phyloP scores from a whole-genome alignment of 2,329 filamentous ascomycete genomes.

The Exophiala sideris region DNA sequence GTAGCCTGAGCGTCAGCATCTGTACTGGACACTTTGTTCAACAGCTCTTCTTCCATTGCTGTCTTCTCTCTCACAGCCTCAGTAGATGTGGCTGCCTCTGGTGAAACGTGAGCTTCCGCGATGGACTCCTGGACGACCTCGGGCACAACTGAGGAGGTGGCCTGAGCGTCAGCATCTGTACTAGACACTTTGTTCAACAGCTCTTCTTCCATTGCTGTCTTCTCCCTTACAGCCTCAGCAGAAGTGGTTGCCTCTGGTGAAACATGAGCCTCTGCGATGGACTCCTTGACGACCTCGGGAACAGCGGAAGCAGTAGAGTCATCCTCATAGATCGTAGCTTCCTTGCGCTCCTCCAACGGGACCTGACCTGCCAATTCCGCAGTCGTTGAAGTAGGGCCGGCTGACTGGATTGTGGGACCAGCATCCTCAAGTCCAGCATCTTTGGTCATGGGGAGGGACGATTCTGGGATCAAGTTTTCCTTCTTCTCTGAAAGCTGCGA shows the following conservation, averaged over 20 bases:
- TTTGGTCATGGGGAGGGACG: slow-evolving; percentile 67
- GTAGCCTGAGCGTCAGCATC: slow-evolving; percentile 38
- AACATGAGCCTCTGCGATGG: slow-evolving; percentile 51
- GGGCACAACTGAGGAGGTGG: slow-evolving; percentile 43
- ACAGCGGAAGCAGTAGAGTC: slow-evolving; percentile 60
- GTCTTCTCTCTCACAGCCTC: slow-evolving; percentile 72
- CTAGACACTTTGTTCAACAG: slow-evolving; percentile 54
- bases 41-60: slow-evolving; percentile 68
- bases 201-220: slow-evolving; percentile 71
- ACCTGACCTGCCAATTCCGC: slow-evolving; percentile 44
- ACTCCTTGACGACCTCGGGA: slow-evolving; percentile 45
- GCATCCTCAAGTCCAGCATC: slow-evolving; percentile 47
- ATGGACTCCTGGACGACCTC: slow-evolving; percentile 46
- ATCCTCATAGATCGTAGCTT: slow-evolving; percentile 47
- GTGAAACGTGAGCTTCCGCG: slow-evolving; percentile 53
- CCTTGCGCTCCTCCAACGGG: slow-evolving; percentile 47
- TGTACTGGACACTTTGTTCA: slow-evolving; percentile 46
- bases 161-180: slow-evolving; percentile 35
- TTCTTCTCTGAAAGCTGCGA: slow-evolving; percentile 51
- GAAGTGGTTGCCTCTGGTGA: slow-evolving; percentile 70
- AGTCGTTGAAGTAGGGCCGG: slow-evolving; percentile 47
- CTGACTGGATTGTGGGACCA: slow-evolving; percentile 51
- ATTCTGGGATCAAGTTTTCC: slow-evolving; percentile 73
- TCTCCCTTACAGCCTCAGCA: slow-evolving; percentile 67
- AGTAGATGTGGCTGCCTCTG: slow-evolving; percentile 69